Evolutionary conservation across 305 asterid species (phyloP).

Genomic region (Plantago coronopus): DNA sequence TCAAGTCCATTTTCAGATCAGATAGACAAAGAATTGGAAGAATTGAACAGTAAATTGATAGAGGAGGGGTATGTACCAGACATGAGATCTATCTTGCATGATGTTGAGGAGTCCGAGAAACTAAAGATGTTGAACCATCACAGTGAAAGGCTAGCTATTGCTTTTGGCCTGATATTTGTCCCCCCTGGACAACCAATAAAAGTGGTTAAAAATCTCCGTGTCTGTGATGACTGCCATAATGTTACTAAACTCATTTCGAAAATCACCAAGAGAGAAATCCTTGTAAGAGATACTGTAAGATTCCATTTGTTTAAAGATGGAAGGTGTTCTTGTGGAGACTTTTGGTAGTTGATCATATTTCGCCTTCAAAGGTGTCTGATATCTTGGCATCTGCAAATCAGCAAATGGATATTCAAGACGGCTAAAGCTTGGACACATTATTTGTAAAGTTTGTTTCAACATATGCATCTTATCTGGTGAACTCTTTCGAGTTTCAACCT

Average conservation of each 20-base stretch:
- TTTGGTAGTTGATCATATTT: slow-evolving; percentile 48
- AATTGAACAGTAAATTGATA: slow-evolving; percentile 49
- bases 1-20: slow-evolving; percentile 63
- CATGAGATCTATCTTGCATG: slow-evolving; percentile 60
- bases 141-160: slow-evolving; percentile 91
- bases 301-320: slow-evolving; percentile 85
- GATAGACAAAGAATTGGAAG: slow-evolving; percentile 59
- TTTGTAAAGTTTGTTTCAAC: no score
- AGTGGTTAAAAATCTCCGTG: slow-evolving; percentile 88
- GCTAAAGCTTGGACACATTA: no score
- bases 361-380: no score
- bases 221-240: slow-evolving; percentile 78
- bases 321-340: slow-evolving; percentile 91
- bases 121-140: slow-evolving; percentile 67
- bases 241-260: slow-evolving; percentile 84
- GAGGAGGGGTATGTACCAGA: slow-evolving; percentile 75
- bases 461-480: no score
- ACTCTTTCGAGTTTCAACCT: no score
- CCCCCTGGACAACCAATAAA: slow-evolving; percentile 57
- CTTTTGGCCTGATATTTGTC: slow-evolving; percentile 73
- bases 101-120: slow-evolving; percentile 68
- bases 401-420: no score
- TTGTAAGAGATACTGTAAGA: slow-evolving; percentile 75
- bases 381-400: no score
- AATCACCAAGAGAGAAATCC: slow-evolving; percentile 75